Evolutionary conservation across 371 early-diverging fungal species (phyloP).

Genomic region (Apophysomyces ossiformis): DNA sequence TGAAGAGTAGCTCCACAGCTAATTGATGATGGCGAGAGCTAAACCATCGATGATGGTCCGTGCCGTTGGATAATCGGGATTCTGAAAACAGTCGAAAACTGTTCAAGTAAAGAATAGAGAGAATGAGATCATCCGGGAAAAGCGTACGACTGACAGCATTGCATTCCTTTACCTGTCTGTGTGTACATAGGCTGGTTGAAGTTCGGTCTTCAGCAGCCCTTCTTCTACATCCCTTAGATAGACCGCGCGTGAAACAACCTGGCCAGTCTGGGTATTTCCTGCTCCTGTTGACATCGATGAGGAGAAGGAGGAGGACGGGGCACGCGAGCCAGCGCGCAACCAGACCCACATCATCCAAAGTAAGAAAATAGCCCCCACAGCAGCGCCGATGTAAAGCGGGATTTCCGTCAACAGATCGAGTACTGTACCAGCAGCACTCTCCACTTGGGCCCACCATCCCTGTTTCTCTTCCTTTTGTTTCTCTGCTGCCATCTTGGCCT

Average conservation of each 20-base stretch:
- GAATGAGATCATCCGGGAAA: neutral
- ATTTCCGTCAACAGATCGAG: slow-evolving; percentile 26
- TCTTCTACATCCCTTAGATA: slow-evolving; percentile 59
- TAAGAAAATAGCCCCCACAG: slow-evolving; percentile 13
- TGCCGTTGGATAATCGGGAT: slow-evolving; percentile 15
- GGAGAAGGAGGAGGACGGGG: slow-evolving; percentile 20
- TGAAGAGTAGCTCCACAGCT: slow-evolving; percentile 56
- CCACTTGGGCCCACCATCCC: slow-evolving; percentile 23
- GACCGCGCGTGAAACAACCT: slow-evolving; percentile 47
- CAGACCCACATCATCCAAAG: slow-evolving; percentile 29
- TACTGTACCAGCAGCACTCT: slow-evolving; percentile 11
- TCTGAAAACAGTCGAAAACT: slow-evolving; percentile 31
- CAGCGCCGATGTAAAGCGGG: slow-evolving; percentile 26
- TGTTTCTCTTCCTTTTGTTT: slow-evolving; percentile 9
- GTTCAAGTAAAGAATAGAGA: slow-evolving; percentile 5
- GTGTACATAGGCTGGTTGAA: slow-evolving; percentile 29
- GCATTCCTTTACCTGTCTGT: slow-evolving; percentile 33
- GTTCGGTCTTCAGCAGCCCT: slow-evolving; percentile 31
- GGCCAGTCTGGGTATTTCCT: neutral
- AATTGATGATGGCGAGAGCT: slow-evolving; percentile 51
- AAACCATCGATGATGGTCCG: slow-evolving; percentile 34
- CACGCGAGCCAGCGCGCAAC: slow-evolving; percentile 25
- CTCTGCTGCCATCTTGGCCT: neutral
- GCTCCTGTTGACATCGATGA: neutral
- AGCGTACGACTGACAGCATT: too few relatives aligned